Evolutionary conservation across 2,329 filamentous ascomycete genomes (phyloP).

Genomic region (Ophiostoma novo-ulmi): DNA sequence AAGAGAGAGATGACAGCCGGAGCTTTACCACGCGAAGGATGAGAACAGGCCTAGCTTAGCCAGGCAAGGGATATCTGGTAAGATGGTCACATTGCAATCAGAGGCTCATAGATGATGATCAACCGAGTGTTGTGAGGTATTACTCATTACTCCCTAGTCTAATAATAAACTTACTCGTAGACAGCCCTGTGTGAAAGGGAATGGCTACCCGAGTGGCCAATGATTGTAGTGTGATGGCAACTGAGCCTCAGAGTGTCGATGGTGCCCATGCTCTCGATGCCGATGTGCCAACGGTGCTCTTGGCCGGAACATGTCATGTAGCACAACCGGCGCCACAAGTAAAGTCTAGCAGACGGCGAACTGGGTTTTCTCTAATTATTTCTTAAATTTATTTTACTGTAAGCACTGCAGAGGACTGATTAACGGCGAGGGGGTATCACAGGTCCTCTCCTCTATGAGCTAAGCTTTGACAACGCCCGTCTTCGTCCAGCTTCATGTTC

Average conservation of each 20-base stretch:
- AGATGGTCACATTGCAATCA: conserved; percentile 1
- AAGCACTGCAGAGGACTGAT: too few relatives aligned
- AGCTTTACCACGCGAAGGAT: not conserved
- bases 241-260: not conserved
- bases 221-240: not conserved
- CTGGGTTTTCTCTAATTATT: too few relatives aligned
- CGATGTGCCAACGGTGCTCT: too few relatives aligned
- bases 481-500: too few relatives aligned
- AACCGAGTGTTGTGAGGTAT: not conserved
- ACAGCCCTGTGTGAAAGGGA: not conserved
- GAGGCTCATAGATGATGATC: conserved; percentile 7
- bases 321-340: not conserved
- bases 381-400: too few relatives aligned
- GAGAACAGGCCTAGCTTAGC: not conserved
- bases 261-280: not conserved
- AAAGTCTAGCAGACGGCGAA: too few relatives aligned
- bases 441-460: too few relatives aligned
- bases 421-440: too few relatives aligned
- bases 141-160: not conserved
- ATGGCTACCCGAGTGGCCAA: not conserved
- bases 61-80: conserved; percentile 6
- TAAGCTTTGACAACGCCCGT: too few relatives aligned
- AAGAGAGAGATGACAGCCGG: not conserved
- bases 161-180: not conserved
- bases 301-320: not conserved